Conservation (phyloP, 768 basidiomycete species). For the Suillus ampliporus region DNA sequence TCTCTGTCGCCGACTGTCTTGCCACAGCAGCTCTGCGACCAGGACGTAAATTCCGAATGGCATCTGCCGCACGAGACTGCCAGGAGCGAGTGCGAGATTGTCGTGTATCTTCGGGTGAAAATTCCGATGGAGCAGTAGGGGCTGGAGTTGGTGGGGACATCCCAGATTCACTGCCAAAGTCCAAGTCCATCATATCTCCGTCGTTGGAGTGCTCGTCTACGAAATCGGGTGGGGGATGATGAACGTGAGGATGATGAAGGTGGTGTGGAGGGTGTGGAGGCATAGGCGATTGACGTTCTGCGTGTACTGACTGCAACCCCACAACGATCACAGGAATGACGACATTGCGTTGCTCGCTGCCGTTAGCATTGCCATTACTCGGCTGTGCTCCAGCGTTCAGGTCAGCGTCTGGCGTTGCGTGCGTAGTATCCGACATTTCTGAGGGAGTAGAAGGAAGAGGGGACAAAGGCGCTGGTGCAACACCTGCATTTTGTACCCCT, state of each 20-base stretch:
- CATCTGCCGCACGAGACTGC: conserved; percentile 68
- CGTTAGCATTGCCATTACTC: conserved; percentile 16
- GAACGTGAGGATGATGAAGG: conserved; percentile 10
- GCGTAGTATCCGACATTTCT: conserved; percentile 23
- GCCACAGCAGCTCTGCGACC: conserved; percentile 32
- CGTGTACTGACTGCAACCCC: conserved; percentile 76
- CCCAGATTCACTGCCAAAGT: conserved; percentile 21
- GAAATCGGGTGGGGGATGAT: conserved; percentile 19
- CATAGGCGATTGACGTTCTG: conserved; percentile 42
- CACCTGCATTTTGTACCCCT: conserved; percentile 28
- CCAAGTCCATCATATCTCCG: conserved; percentile 31
- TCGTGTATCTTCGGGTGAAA: conserved; percentile 19
- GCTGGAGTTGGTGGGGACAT: conserved; percentile 24
- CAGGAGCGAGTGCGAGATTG: conserved; percentile 48
- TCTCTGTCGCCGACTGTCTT: conserved; percentile 28
- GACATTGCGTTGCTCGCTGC: conserved; percentile 42
- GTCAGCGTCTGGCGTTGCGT: conserved; percentile 11
- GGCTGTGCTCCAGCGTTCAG: conserved; percentile 11
- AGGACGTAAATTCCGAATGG: conserved; percentile 59
- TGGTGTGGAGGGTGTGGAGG: conserved; percentile 21
- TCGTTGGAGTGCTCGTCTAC: conserved; percentile 27
- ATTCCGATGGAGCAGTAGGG: conserved; percentile 19
- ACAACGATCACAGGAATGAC: conserved; percentile 87
- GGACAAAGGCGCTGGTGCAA: conserved; percentile 15
- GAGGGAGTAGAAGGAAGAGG: conserved; percentile 19